Base-by-base conservation (phyloP, 371 early-diverging fungal species). In the Mortierella sp. region DNA sequence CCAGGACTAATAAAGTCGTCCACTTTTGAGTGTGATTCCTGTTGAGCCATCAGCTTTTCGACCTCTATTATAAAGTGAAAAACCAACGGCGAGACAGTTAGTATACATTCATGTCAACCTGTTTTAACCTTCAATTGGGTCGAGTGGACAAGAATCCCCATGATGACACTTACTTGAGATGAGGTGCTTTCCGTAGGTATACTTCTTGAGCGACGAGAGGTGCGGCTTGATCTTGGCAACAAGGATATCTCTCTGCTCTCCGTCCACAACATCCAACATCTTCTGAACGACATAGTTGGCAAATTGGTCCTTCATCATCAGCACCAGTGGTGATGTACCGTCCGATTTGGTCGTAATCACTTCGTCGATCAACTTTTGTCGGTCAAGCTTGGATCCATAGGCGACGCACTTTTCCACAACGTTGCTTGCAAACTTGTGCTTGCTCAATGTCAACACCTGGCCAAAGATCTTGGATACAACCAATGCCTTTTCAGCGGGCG, bases 371-470 rank as follows among this genome's bases (percentile, higher is more conserved):
- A 99, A 83, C 34, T 83, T 64, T 42, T 83, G 82, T 4, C 83
- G 79, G 38, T 83, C 83, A 3, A 56, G 53, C 41, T 72, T 74
- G 47, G 80, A 82, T 38, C 83, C 82, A 50, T 82, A 78, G 21
- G 82, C 83, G 10, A 81, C 74, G 56, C 86, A 82, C 64, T 83
- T 82, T 45, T 81, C 82, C 14, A 82, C 82, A 56, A 99, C 99
- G 76, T 99, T 99, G 59, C 94, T 94, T 4, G 99, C 99, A 93
- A 99, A 99, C 85, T 99, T 99, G 87, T 99, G 99, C 76, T 94
- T 95, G 82, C 92, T 91, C 72, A 97, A 84, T 63, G 86, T 87
- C 61, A 96, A 81, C 2, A 96, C 95, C 64, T 96, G 92, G 0
- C 97, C 97, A 26, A 89, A 87, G 48, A 99, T 92, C 69, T 95